phyloP scores from a whole-genome alignment of 495 filamentous ascomycete species.

The Lasiosphaeria hispida region DNA sequence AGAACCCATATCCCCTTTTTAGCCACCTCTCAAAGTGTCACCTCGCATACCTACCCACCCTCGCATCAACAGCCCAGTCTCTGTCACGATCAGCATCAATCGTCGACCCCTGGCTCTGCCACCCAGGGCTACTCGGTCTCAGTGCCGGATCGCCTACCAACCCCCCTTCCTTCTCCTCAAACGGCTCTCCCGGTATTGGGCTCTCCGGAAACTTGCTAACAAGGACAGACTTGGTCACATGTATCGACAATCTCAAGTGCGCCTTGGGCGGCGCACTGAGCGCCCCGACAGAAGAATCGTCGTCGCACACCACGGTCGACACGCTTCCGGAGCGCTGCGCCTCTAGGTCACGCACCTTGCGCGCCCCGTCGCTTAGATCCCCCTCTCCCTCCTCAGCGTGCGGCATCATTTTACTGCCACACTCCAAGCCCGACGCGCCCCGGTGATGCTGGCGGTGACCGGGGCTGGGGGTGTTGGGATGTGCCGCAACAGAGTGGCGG shows the following conservation, averaged over 20 bases:
- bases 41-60: no score
- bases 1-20: no score
- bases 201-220: conserved; percentile 13
- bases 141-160: not conserved
- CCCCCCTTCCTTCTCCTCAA: conserved; percentile 7
- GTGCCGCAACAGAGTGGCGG: conserved; percentile 12
- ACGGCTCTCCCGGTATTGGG: not conserved
- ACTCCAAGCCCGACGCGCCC: not conserved
- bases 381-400: conserved; percentile 10
- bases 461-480: no score
- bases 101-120: conserved; percentile 10
- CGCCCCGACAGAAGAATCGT: not conserved
- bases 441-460: not conserved
- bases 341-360: conserved; percentile 13
- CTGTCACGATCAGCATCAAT: not conserved
- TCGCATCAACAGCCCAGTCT: no score
- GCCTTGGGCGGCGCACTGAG: conserved; percentile 25
- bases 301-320: conserved; percentile 3
- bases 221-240: conserved; percentile 18
- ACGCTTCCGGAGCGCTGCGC: conserved; percentile 16
- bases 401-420: not conserved
- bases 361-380: not conserved
- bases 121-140: not conserved
- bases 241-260: conserved; percentile 23
- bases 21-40: no score